Percentiles rank a stretch among this genome's conserved stretches.
Evolutionary conservation across 2,329 filamentous ascomycete genomes (phyloP).

Genomic region (Curvularia lunata): DNA sequence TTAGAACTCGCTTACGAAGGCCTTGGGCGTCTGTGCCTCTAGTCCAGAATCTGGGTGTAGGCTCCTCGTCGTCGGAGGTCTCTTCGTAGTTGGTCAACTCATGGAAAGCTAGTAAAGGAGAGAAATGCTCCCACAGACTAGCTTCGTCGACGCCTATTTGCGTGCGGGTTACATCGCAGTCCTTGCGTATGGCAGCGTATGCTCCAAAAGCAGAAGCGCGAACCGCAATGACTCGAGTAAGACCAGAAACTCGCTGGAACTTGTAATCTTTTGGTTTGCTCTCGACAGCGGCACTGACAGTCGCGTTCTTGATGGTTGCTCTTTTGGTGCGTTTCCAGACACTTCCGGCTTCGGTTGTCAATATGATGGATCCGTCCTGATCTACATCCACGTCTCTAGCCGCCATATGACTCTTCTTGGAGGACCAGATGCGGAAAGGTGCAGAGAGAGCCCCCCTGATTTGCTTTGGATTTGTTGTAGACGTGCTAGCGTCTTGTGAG

Average conservation of each 20-base stretch:
- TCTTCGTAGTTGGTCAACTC: conserved; percentile 59
- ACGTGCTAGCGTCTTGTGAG: conserved; percentile 64
- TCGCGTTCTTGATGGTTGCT: conserved; percentile 75
- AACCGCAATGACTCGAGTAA: conserved; percentile 84
- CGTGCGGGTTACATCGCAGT: conserved; percentile 79
- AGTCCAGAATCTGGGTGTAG: conserved; percentile 58
- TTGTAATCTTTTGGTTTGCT: conserved; percentile 87
- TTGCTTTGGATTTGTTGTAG: conserved; percentile 91
- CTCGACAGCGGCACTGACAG: conserved; percentile 57
- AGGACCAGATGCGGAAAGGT: conserved; percentile 85
- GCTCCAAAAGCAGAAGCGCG: conserved; percentile 88
- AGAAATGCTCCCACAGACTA: conserved; percentile 75
- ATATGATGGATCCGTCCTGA: conserved; percentile 91
- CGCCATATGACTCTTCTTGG: conserved; percentile 82
- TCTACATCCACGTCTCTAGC: conserved; percentile 86
- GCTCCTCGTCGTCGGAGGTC: conserved; percentile 54
- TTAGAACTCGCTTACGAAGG: conserved; percentile 64
- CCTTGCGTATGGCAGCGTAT: conserved; percentile 84
- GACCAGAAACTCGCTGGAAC: conserved; percentile 85
- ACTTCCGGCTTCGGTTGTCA: conserved; percentile 89
- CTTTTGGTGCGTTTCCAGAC: conserved; percentile 91
- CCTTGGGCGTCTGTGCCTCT: conserved; percentile 56
- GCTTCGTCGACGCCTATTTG: conserved; percentile 71
- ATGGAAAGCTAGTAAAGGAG: conserved; percentile 70
- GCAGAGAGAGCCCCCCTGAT: conserved; percentile 81